A percentile compares a stretch with the other conserved stretches of the same genome.
Conservation (phyloP, 495 filamentous ascomycete species). For the Cercophora newfieldiana region DNA sequence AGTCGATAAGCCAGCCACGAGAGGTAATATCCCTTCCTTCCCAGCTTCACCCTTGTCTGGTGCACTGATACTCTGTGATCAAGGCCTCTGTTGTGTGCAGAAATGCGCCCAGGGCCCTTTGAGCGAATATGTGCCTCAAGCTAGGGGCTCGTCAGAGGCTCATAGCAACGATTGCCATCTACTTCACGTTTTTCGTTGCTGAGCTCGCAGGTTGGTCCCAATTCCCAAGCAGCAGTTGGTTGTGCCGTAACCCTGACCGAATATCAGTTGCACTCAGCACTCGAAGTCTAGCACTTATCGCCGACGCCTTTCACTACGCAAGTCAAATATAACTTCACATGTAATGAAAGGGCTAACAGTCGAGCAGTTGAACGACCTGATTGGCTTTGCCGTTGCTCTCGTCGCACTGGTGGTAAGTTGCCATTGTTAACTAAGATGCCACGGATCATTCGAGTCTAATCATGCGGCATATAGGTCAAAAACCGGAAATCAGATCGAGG, state of each 20-base stretch:
- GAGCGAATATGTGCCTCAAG: slow-evolving; percentile 31
- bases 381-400: slow-evolving; percentile 80
- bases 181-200: slow-evolving; percentile 77
- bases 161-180: slow-evolving; percentile 75
- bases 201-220: slow-evolving; percentile 64
- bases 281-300: slow-evolving; percentile 84
- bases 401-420: slow-evolving; percentile 71
- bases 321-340: slow-evolving; percentile 16
- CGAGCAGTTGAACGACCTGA: slow-evolving; percentile 81
- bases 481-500: background rate
- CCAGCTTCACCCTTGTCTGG: background rate
- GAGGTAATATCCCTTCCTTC: background rate
- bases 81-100: background rate
- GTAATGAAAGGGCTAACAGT: background rate
- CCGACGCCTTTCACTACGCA: slow-evolving; percentile 96
- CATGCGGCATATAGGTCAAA: background rate
- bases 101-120: background rate
- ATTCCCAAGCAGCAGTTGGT: background rate
- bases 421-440: background rate
- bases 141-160: slow-evolving; percentile 59
- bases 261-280: slow-evolving; percentile 72
- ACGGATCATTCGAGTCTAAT: background rate
- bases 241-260: background rate
- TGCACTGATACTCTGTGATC: background rate
- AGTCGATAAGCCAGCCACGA: background rate